Evolutionary conservation across 257 asterid species (phyloP), one percentile per base, ranked within the genome.

Genomic region (Marsdenia floribunda): DNA sequence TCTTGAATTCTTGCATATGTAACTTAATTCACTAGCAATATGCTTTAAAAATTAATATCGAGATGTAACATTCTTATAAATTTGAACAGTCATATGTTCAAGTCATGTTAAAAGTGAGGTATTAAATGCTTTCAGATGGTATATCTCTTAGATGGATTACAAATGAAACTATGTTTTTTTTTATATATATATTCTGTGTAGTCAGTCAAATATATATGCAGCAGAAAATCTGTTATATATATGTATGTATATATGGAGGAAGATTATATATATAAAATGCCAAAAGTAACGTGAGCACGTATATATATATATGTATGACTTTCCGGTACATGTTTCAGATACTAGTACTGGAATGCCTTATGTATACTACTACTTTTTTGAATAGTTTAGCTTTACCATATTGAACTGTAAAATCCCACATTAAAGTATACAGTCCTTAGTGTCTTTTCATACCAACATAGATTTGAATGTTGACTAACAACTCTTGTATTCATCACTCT

Each of bases 401-500:
- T 44, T 72, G 18, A 63, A 15, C 19, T 35, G 74, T 22, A 42
- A 66, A 72, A 47, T 72, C 70, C 63, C 12, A 66, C 16, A 18
- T 21, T 52, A 72, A 78, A 78, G 77, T 53, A 44, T 35, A 40
- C 19, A 54, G 49, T 38, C 60, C 21, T 64, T 72, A 73, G 73
- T 24, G 81, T 78, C 81, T 78, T 78, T 78, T 78, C 74, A 72
- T 65, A 73, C 73, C 57, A 19, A 38, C 69, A 38, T 70, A 22
- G 63, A 29, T 72, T 72, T 78, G 74, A 78, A 78, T 65, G 18
- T 72, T 78, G 81, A 52, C 75, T 77, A 63, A 61, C 46, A 75
- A 49, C 7, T 72, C 67, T 50, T 50, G 38, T 67, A 22, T 40
- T 46, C 18, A 52, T 52, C 44, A 35, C 67, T 72, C 72, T 71